Conservation (phyloP, 163 green algal species). For the Prototheca cutis region DNA sequence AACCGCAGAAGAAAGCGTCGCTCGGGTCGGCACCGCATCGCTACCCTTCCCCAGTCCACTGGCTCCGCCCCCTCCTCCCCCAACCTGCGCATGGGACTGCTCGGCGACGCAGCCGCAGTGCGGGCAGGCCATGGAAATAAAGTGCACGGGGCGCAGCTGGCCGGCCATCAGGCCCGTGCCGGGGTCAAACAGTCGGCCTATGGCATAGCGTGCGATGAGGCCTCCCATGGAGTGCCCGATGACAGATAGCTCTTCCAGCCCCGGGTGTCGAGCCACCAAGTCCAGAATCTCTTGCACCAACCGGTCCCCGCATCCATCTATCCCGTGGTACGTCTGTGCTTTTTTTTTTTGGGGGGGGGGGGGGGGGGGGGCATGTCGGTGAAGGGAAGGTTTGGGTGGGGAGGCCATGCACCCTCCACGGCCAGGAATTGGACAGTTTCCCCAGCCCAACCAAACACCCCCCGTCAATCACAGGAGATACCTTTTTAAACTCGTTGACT, state of each 20-base stretch:
- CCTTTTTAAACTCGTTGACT: conserved; percentile 29
- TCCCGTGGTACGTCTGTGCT: conserved; percentile 65
- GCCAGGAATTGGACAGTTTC: too few species aligned
- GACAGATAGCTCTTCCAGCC: conserved; percentile 52
- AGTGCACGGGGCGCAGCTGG: conserved; percentile 61
- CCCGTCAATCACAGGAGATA: too few species aligned
- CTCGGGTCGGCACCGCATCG: too few species aligned
- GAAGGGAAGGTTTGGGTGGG: too few species aligned
- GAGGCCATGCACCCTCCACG: too few species aligned
- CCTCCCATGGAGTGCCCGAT: conserved; percentile 64
- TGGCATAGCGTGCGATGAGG: conserved; percentile 44
- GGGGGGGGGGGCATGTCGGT: too few species aligned
- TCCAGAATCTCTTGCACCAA: conserved; percentile 62
- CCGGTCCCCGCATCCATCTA: conserved; percentile 65
- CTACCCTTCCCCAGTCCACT: too few species aligned
- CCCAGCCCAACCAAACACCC: too few species aligned
- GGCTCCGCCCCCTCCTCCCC: background rate
- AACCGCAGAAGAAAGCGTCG: too few species aligned
- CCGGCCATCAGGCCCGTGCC: conserved; percentile 25
- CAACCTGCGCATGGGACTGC: conserved; percentile 46
- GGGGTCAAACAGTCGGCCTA: conserved; percentile 41
- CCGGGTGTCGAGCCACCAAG: conserved; percentile 35
- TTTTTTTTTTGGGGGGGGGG: too few species aligned
- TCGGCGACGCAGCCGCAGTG: conserved; percentile 63
- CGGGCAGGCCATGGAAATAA: conserved; percentile 69